Evolutionary conservation across 192 early-diverging fungal species (phyloP), one percentile per base, ranked within the genome.

Genomic region (Backusella tarrabulga): DNA sequence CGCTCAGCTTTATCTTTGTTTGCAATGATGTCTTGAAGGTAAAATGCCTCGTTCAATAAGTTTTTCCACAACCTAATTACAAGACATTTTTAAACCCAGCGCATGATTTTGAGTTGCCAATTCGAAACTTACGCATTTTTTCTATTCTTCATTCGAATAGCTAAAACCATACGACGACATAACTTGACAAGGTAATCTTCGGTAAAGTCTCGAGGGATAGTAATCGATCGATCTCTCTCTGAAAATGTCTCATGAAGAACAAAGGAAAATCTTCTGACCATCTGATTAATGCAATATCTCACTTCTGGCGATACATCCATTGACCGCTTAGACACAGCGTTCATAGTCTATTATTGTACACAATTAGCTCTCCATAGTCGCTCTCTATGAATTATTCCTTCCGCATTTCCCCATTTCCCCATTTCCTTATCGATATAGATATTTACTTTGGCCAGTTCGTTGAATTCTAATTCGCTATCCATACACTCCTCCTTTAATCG

Each of bases 401-500:
- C 17, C 46, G 29, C 2, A 32, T 32, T 32, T 32, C 21, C n/a
- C n/a, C 2, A 32, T 32, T 32, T 32, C 21, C n/a, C n/a, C 32
- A 21, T 42, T 73, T 15, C 35, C 5, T 42, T 44, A 44, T 34
- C 29, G 26, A 40, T 19, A 17, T 42, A 36, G 0, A 46, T 56
- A 71, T 32, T 75, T 83, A 78, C 77, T 67, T 79, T 83, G 11
- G 78, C 77, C 26, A 83, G 21, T 12, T 83, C 78, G 14, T 73
- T 69, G 6, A 96, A 88, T 76, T 97, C 96, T 19, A 94, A 87
- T 52, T 92, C 93, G 34, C 94, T 90, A 84, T 97, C 93, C 66
- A 95, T 91, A 46, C 88, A 83, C 68, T 89, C 89, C 80, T 99
- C 97, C 74, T 96, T 97, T 68, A 88, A 81, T 34, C 84, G 78